These are phyloP conservation scores for Stenogyne calaminthoides DNA, from an alignment of 305 asterid species.

Conservation along the genomic window DNA sequence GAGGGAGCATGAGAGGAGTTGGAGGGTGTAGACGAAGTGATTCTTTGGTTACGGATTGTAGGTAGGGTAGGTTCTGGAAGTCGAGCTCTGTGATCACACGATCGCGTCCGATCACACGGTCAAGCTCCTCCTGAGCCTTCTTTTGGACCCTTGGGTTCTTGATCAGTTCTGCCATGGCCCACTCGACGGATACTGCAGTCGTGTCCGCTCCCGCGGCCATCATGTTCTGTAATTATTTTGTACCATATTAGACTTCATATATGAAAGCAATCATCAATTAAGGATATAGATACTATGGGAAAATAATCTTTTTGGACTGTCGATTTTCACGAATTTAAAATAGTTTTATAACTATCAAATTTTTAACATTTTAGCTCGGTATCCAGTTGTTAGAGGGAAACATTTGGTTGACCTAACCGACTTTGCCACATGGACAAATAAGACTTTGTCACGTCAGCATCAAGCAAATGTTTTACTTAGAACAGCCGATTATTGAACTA, in stretches of 20 bases:
- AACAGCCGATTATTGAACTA: no score
- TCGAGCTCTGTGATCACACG: slow-evolving; percentile 19
- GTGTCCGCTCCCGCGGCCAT: slow-evolving; percentile 27
- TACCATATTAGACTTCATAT: background rate
- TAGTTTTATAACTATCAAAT: no score
- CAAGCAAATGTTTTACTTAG: no score
- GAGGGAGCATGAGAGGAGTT: slow-evolving; percentile 30
- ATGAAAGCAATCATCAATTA: no score
- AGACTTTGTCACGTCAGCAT: no score
- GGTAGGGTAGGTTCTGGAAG: slow-evolving; percentile 26
- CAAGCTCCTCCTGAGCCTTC: slow-evolving; percentile 30
- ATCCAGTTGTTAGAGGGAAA: no score
- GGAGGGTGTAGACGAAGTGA: slow-evolving; percentile 25
- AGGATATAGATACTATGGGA: no score
- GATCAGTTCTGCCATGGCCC: background rate
- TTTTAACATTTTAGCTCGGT: no score
- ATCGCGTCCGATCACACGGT: slow-evolving; percentile 18
- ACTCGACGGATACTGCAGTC: slow-evolving; percentile 19
- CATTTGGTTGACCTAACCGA: no score
- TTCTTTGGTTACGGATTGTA: slow-evolving; percentile 20
- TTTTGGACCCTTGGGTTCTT: slow-evolving; percentile 9
- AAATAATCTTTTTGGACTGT: no score
- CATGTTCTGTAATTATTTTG: slow-evolving; percentile 19
- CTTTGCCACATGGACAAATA: no score
- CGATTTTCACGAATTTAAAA: no score